Percentiles rank a stretch among this genome's conserved stretches.
Evolutionary conservation across 441 rosid species (phyloP).

Genomic region (Syzygium malaccense): DNA sequence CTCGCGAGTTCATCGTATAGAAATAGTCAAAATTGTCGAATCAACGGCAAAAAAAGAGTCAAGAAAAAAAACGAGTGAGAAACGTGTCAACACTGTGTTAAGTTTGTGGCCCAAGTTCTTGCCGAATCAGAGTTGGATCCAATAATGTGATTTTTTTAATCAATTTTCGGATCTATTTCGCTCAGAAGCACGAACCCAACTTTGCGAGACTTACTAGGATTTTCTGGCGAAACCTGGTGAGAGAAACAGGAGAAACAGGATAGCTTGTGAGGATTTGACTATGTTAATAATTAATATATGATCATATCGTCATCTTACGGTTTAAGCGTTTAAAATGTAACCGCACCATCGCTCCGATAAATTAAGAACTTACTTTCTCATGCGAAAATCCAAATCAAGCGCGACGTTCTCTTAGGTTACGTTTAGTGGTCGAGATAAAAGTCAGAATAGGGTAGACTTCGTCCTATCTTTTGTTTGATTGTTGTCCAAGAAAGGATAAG

Average conservation of each 20-base stretch:
- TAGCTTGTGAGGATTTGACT: background rate
- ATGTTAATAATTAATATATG: background rate
- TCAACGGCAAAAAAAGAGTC: background rate
- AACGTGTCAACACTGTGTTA: background rate
- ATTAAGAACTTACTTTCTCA: background rate
- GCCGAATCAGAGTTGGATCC: background rate
- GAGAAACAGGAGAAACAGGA: background rate
- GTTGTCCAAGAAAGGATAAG: background rate
- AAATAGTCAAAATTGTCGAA: background rate
- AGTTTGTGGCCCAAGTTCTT: background rate
- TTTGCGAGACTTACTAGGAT: background rate
- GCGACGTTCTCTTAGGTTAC: background rate
- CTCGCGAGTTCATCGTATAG: background rate
- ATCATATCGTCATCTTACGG: accelerated
- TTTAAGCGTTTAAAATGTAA: background rate
- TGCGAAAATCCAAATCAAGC: background rate
- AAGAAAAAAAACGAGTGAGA: background rate
- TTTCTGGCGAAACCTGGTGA: background rate
- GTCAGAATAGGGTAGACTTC: no score
- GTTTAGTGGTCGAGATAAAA: no score
- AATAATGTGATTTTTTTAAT: background rate
- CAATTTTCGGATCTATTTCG: background rate
- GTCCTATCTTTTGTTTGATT: background rate
- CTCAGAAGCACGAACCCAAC: background rate
- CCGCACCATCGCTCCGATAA: accelerated